phyloP scores from a whole-genome alignment of 2,329 filamentous ascomycete species.

The Verticillium klebahnii region DNA sequence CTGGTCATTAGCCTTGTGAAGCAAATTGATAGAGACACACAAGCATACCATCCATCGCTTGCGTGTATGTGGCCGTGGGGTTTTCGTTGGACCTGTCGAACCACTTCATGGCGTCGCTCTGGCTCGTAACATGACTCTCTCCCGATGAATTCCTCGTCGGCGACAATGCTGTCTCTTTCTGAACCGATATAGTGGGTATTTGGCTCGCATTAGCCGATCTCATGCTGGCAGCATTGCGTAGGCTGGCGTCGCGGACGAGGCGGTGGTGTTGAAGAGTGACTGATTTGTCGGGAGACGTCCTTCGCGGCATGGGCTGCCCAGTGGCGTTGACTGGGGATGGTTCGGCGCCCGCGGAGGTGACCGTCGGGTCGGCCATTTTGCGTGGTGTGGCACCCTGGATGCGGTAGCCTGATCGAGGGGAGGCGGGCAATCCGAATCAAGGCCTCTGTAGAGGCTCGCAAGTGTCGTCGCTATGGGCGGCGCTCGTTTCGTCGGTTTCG shows the following conservation, averaged over 20 bases:
- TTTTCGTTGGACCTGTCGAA: conserved; percentile 51
- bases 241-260: conserved; percentile 35
- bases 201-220: conserved; percentile 9
- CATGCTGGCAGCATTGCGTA: conserved; percentile 4
- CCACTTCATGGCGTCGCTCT: conserved; percentile 49
- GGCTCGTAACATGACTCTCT: conserved; percentile 42
- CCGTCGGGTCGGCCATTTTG: background rate
- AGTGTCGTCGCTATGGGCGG: no score
- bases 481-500: background rate
- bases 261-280: conserved; percentile 43
- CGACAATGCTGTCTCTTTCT: conserved; percentile 6
- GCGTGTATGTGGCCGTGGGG: conserved; percentile 35
- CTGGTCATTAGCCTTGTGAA: background rate
- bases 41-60: conserved; percentile 42
- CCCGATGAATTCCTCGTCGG: conserved; percentile 39
- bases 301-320: conserved; percentile 38
- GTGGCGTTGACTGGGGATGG: conserved; percentile 10
- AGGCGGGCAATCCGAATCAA: no score
- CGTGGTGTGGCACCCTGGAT: no score
- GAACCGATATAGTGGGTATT: background rate
- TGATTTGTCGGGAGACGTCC: conserved; percentile 39
- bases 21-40: background rate
- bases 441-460: no score
- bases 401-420: no score
- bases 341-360: background rate